phyloP scores from a whole-genome alignment of 345 rosid genomes.

The Arabidopsis suecica region DNA sequence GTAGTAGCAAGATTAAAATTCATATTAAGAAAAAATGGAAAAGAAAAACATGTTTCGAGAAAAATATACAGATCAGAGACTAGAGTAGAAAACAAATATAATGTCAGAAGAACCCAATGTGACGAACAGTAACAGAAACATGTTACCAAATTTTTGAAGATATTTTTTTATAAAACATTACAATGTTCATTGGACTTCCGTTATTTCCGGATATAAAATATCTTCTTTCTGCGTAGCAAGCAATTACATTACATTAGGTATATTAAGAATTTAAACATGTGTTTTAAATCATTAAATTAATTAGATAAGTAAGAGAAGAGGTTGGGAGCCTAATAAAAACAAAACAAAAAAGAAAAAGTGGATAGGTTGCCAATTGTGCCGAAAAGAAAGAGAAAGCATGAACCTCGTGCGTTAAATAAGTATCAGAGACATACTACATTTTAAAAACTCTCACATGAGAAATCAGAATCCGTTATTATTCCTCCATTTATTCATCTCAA shows the following conservation, averaged over 20 bases:
- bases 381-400: constrained; percentile 27
- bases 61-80: neutral
- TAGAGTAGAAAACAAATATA: neutral
- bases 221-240: neutral
- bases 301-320: neutral
- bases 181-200: constrained; percentile 4
- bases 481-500: constrained; percentile 17
- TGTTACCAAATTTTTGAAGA: constrained; percentile 13
- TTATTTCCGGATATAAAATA: constrained; percentile 20
- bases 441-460: constrained; percentile 34
- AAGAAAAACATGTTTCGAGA: neutral
- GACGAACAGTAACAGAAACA: neutral
- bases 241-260: neutral
- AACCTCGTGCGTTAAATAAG: constrained; percentile 42
- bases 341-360: neutral
- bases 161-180: neutral
- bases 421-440: neutral
- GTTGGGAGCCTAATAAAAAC: constrained; percentile 24
- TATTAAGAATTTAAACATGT: constrained; percentile 22
- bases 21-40: neutral
- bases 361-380: constrained; percentile 7
- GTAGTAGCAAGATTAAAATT: neutral
- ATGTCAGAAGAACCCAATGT: constrained; percentile 20
- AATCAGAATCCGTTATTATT: neutral
- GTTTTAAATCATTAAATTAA: constrained; percentile 9